A percentile compares a stretch with the other conserved stretches of the same genome.
phyloP scores from a whole-genome alignment of 139 green algal species.

The Ettlia oleoabundans region DNA sequence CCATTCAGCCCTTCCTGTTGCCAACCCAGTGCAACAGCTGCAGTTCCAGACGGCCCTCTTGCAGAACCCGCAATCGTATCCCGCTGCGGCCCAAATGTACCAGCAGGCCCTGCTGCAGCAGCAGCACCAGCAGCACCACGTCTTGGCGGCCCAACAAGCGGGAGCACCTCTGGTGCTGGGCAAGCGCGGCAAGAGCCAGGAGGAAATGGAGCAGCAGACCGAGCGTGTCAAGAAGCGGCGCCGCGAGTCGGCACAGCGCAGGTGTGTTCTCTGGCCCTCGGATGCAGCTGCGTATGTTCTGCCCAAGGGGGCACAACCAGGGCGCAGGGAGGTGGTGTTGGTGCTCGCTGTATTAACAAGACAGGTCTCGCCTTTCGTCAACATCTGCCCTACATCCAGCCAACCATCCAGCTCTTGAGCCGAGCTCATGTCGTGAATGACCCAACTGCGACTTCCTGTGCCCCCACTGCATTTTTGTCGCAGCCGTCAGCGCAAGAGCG shows the following conservation, averaged over 20 bases:
- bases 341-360: too few species aligned
- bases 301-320: too few species aligned
- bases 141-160: slow-evolving; percentile 17
- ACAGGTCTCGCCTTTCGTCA: too few species aligned
- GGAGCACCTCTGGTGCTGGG: neutral
- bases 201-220: slow-evolving; percentile 44
- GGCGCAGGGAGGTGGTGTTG: too few species aligned
- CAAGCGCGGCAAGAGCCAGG: slow-evolving; percentile 18
- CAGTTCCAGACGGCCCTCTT: slow-evolving; percentile 26
- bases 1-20: too few species aligned
- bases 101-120: slow-evolving; percentile 29
- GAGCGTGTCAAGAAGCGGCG: slow-evolving; percentile 47
- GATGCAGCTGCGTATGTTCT: too few species aligned
- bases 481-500: slow-evolving; percentile 37
- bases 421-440: neutral
- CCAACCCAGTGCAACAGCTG: slow-evolving; percentile 32
- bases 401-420: too few species aligned
- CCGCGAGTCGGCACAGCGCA: slow-evolving; percentile 47
- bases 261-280: neutral
- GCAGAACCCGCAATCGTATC: slow-evolving; percentile 20
- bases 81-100: slow-evolving; percentile 26
- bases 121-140: too few species aligned
- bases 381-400: too few species aligned
- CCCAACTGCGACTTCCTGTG: neutral
- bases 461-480: neutral